Percentiles rank a stretch among this genome's conserved stretches.
Conservation (phyloP, 371 early-diverging fungal species). For the Circinella umbellata region DNA sequence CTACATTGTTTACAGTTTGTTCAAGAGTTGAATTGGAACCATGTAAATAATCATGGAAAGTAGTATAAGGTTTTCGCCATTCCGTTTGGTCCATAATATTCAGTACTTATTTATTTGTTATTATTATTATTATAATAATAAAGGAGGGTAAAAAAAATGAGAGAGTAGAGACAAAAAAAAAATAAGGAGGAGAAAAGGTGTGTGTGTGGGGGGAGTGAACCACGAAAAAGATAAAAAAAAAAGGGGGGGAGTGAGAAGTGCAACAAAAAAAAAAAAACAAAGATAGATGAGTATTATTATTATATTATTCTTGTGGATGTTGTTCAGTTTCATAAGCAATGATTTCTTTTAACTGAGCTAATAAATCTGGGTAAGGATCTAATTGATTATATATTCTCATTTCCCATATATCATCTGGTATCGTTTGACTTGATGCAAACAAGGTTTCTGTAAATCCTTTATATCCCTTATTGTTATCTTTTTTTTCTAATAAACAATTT, state of each 20-base stretch:
- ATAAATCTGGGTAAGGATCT: conserved; percentile 44
- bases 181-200: background rate
- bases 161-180: background rate
- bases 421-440: conserved; percentile 12
- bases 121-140: background rate
- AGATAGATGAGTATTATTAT: too few relatives aligned
- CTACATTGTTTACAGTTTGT: conserved; percentile 8
- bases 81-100: conserved; percentile 4
- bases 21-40: conserved; percentile 7
- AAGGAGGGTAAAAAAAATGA: background rate
- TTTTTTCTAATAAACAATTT: conserved; percentile 16
- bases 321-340: conserved; percentile 57
- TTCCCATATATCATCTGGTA: conserved; percentile 54
- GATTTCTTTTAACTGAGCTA: conserved; percentile 62
- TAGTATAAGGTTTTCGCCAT: conserved; percentile 15
- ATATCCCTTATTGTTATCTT: conserved; percentile 6
- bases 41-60: conserved; percentile 7
- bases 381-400: conserved; percentile 44
- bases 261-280: background rate
- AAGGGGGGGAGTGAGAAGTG: background rate
- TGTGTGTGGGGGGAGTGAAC: background rate
- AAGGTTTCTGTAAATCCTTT: conserved; percentile 26
- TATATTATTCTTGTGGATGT: background rate
- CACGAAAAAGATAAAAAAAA: too few relatives aligned
- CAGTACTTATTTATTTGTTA: background rate